Evolutionary conservation across 2,329 filamentous ascomycete species (phyloP).

Genomic region (Colletotrichum eleusines): DNA sequence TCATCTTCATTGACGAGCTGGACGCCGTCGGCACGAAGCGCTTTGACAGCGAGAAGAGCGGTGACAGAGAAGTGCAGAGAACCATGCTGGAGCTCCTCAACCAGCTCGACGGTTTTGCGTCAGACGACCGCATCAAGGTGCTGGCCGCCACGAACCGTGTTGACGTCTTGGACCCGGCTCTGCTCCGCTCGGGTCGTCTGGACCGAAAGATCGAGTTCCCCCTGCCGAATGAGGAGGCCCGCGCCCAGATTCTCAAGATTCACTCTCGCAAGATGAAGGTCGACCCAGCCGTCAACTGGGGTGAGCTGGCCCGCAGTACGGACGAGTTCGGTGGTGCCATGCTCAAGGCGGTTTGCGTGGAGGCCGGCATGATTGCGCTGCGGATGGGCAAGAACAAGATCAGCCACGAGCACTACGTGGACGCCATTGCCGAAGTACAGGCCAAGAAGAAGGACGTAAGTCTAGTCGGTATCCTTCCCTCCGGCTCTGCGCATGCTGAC

Average conservation of each 20-base stretch:
- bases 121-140: conserved; percentile 96
- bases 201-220: conserved; percentile 99
- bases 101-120: conserved; percentile 97
- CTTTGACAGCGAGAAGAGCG: conserved; percentile 98
- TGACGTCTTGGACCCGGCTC: conserved; percentile 90
- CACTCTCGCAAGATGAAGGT: conserved; percentile 99
- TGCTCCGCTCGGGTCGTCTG: conserved; percentile 90
- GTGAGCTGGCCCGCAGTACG: conserved; percentile 93
- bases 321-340: conserved; percentile 98
- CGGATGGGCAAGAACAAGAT: conserved; percentile 96
- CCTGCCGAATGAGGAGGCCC: conserved; percentile 95
- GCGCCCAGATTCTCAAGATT: conserved; percentile 96
- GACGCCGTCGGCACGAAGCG: conserved; percentile 99
- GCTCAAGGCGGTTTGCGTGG: conserved; percentile 98
- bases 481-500: conserved; percentile 44
- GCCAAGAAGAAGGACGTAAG: conserved; percentile 92
- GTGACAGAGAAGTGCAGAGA: conserved; percentile 96
- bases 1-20: conserved; percentile 99
- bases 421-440: conserved; percentile 96
- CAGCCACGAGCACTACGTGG: conserved; percentile 97
- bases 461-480: conserved; percentile 41
- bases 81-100: conserved; percentile 99
- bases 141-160: conserved; percentile 94
- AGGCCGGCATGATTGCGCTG: conserved; percentile 98
- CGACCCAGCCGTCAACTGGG: conserved; percentile 93